Evolutionary conservation across 2,329 filamentous ascomycete species (phyloP), one percentile per base, ranked within the genome.

Genomic region (Hymenoscyphus linearis): DNA sequence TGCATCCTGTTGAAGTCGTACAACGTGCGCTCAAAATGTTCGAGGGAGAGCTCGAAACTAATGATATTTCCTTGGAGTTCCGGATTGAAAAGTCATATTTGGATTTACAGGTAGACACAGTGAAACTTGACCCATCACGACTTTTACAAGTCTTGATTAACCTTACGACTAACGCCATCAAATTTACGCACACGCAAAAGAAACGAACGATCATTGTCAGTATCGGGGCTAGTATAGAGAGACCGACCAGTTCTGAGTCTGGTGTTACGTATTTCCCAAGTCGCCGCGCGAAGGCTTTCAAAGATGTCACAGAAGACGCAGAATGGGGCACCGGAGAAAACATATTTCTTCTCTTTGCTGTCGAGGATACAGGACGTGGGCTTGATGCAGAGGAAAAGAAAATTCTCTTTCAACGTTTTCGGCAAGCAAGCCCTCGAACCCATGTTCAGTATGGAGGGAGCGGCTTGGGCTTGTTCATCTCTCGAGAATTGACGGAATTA

Each of bases 141-240:
- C 85, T 93, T 57, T 82, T 90, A 53, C 90, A 95, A 73, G 88
- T 93, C 1, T 77, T 93, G 7, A 91, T 95, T 71, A 95, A 93
- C 68, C 79, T 95, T 1, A 84, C 90, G 5, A 91, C 89, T 4
- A 93, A 93, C 68, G 89, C 90, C 0, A 86, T 95, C 71, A 93
- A 93, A 69, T 95, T 93, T 71, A 95, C 90, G 0, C 85, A 85
- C 31, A 80, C 80, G 0, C 84, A 86, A 25, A 85, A 83, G 0
- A 83, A 85, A 65, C 64, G 71, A 36, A 77, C 77, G 1, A 78
- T 85, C 2, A 74, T 76, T 22, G 73, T 85, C 54, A 71, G 69
- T 54, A 61, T 73, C 34, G 71, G 67, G 10, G 71, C 71, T 44
- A 70, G 65, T 50, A 65, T 36, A 26, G 65, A 70, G 53, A 66